Evolutionary conservation across 371 early-diverging fungal species (phyloP).

Genomic region (Mortierella polycephala): DNA sequence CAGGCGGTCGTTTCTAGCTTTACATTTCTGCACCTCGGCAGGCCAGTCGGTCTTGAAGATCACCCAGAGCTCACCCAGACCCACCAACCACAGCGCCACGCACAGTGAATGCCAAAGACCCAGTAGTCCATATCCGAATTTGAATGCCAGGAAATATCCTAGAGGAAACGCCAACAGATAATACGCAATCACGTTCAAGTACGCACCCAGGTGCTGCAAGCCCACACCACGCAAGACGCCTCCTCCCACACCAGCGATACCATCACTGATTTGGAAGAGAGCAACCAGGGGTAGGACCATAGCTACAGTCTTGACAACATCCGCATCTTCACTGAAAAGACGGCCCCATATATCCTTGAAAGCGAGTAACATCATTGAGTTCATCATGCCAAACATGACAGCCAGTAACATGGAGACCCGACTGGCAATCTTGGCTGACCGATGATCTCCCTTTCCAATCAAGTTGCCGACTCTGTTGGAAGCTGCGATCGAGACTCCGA

Average conservation of each 20-base stretch:
- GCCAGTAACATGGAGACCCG: slow-evolving; percentile 48
- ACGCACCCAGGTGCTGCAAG: slow-evolving; percentile 75
- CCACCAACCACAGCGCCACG: slow-evolving; percentile 64
- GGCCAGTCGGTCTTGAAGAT: slow-evolving; percentile 62
- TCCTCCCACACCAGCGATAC: slow-evolving; percentile 71
- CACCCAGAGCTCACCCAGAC: slow-evolving; percentile 55
- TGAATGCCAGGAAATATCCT: slow-evolving; percentile 71
- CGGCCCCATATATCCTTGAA: slow-evolving; percentile 65
- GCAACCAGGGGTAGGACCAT: slow-evolving; percentile 81
- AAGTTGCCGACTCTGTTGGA: slow-evolving; percentile 87
- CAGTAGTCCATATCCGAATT: slow-evolving; percentile 61
- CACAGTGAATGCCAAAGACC: slow-evolving; percentile 79
- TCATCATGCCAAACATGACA: slow-evolving; percentile 46
- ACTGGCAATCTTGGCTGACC: slow-evolving; percentile 42
- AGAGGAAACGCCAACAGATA: slow-evolving; percentile 78
- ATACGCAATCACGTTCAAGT: slow-evolving; percentile 74
- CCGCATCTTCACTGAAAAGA: slow-evolving; percentile 76
- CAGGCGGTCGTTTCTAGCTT: slow-evolving; percentile 39
- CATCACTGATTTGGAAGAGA: slow-evolving; percentile 83
- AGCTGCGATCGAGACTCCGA: slow-evolving; percentile 78
- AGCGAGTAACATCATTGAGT: slow-evolving; percentile 34
- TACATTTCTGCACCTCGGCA: slow-evolving; percentile 58
- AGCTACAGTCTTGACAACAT: slow-evolving; percentile 76
- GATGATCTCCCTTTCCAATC: slow-evolving; percentile 60
- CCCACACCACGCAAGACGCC: slow-evolving; percentile 82